Base-by-base conservation (phyloP, 805 yeast genomes). In the Ogataea methylovora region DNA sequence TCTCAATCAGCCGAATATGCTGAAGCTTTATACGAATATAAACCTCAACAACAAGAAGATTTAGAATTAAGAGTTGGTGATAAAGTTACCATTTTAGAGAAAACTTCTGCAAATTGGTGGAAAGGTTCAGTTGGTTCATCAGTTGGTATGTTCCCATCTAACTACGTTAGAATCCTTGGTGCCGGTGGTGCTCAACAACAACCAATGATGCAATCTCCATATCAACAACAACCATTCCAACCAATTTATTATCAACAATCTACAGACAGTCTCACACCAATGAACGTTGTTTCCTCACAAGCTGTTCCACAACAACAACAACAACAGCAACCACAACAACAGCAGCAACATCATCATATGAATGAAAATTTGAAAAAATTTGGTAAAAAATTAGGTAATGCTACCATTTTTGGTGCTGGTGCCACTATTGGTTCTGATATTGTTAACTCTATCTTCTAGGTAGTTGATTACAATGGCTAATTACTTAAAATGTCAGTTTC, bases 351-450 rank as follows among this genome's bases (percentile, higher is more conserved):
- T 21, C 41, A 36, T 20, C 36, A 25, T 12, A 21, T 15, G 17
- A 26, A 29, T n/a, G 43, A 31, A 14, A 32, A 37, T 48, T 41
- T 79, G 38, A 75, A 74, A 58, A 82, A 71, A 51, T 77, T 85
- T 47, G 97, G 97, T 17, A 69, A 84, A 37, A 82, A 86, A 59
- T 65, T 90, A 38, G 97, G 96, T 41, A 79, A 86, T 46, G 97
- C 97, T n/a, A 94, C 94, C 26, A 79, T 90, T 35, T 90, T 87
- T 45, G 97, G 97, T 61, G 97, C 97, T 5, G 97, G 97, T 67
- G 95, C 97, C 22, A 82, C 96, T 1, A 67, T 90, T 36, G 97
- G 97, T 52, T 70, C 87, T 32, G 90, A 88, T 51, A 43, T 92
- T 31, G 85, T 90, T 35, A 79, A 86, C 57, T 71, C 82, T 29